Percentiles rank a stretch among this genome's conserved stretches.
phyloP scores from a whole-genome alignment of 1,139 yeast species.

The Yamadazyma blattariae region DNA sequence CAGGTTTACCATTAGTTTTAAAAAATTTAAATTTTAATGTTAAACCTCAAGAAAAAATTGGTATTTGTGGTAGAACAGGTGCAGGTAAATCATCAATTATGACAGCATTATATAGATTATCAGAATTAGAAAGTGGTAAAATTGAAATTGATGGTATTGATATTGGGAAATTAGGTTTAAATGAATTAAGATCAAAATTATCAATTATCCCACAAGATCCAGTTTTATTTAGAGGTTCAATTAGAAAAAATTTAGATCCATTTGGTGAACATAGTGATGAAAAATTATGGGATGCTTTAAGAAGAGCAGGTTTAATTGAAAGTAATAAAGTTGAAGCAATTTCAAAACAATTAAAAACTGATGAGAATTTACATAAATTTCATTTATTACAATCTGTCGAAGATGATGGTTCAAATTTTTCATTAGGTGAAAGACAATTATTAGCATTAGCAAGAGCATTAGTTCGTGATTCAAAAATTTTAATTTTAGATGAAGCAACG shows the following conservation, averaged over 20 bases:
- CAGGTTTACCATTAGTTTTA: constrained; percentile 73
- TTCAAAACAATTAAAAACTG: constrained; percentile 8
- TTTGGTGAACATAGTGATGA: constrained; percentile 30
- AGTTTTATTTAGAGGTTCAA: constrained; percentile 78
- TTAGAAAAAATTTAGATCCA: constrained; percentile 80
- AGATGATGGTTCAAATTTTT: constrained; percentile 53
- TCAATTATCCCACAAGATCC: constrained; percentile 95
- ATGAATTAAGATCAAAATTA: constrained; percentile 70
- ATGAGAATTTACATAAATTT: constrained; percentile 43
- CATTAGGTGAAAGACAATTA: constrained; percentile 55
- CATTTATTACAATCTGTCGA: constrained; percentile 51
- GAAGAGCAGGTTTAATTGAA: constrained; percentile 30
- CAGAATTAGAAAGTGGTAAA: constrained; percentile 52
- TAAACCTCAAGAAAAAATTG: constrained; percentile 61
- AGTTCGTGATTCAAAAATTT: constrained; percentile 47
- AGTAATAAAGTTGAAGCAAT: constrained; percentile 19
- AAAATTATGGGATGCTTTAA: constrained; percentile 32
- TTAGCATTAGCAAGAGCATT: constrained; percentile 54
- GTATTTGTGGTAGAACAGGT: constrained; percentile 81
- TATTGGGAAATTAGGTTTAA: constrained; percentile 63
- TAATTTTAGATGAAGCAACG: constrained; percentile 56
- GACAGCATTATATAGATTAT: constrained; percentile 62
- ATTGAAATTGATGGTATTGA: constrained; percentile 62
- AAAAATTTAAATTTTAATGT: constrained; percentile 50
- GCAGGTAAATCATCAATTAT: constrained; percentile 78